Base-by-base conservation (phyloP, 2,329 filamentous ascomycete genomes). In the Periconia digitata region DNA sequence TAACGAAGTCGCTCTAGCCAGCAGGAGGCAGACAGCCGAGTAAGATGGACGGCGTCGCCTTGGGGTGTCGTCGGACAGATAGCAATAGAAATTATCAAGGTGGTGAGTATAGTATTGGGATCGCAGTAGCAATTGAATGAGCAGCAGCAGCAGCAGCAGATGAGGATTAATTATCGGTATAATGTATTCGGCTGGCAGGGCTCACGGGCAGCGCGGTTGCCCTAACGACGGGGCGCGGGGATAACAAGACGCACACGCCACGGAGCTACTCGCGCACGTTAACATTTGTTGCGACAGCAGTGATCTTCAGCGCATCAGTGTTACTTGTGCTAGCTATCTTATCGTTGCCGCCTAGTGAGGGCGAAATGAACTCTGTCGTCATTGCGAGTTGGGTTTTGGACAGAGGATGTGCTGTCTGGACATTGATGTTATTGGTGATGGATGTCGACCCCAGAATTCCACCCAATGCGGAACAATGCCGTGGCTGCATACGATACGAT, bases 41-140 rank as follows among this genome's bases (percentile, higher is more conserved):
- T 53, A 50, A 55, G 53, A 51, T 18, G 56, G 59, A 62, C 54
- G 48, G 56, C 61, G 47, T 54, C 49, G 58, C 60, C 53, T 51
- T 52, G 60, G 49, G 51, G 53, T 38, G 54, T 46, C 38, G 43
- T 20, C 46, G 50, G 46, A 7, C 40, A 27, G 55, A 53, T 66
- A 69, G 65, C 39, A 69, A 69, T 70, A 64, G 52, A 54, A 43
- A 32, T 20, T 35, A 32, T 47, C 52, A n/a, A n/a, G n/a, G n/a
- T n/a, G n/a, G n/a, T n/a, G n/a, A n/a, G 45, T 46, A 37, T 47
- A 37, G 42, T 24, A 49, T 55, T 43, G 47, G 41, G 49, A 45
- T 44, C 46, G 49, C 42, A 43, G 34, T 43, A 41, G 51, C 40
- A 43, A 56, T 54, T 49, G 53, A 62, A 62, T 56, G 41, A 35